These are phyloP conservation scores for Lathyrus aphaca DNA, from an alignment of 306 rosid species.

Conservation along the genomic window DNA sequence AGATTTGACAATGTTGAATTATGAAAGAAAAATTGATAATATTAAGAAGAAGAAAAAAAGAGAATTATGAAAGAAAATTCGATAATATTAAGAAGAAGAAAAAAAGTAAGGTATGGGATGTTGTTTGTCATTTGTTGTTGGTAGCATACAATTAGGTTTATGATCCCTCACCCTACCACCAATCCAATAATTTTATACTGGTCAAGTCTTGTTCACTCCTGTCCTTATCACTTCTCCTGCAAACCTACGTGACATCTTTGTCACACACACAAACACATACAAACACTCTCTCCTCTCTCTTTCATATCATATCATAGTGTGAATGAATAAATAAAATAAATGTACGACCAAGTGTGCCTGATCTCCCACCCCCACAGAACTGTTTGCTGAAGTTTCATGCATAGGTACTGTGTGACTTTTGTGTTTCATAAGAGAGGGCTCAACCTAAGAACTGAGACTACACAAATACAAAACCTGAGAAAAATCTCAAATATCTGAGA, in stretches of 20 bases:
- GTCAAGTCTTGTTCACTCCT: conserved; percentile 47
- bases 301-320: conserved; percentile 43
- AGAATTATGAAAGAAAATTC: no score
- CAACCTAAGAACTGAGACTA: conserved; percentile 51
- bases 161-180: conserved; percentile 27
- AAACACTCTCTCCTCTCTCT: conserved; percentile 37
- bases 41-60: no score
- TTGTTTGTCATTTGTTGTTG: conserved; percentile 20
- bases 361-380: conserved; percentile 49
- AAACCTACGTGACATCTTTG: conserved; percentile 66
- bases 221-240: conserved; percentile 55
- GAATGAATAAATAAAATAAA: conserved; percentile 36
- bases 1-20: no score
- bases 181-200: conserved; percentile 42
- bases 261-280: conserved; percentile 52
- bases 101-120: no score
- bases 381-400: conserved; percentile 78
- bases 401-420: conserved; percentile 57
- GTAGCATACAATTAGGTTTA: conserved; percentile 1
- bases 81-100: no score
- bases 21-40: no score
- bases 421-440: conserved; percentile 50
- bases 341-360: conserved; percentile 56
- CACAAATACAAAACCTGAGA: conserved; percentile 19
- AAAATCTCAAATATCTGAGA: conserved; percentile 38